Percentiles rank a stretch among this genome's conserved stretches.
phyloP scores from a whole-genome alignment of 179 eudicot species.

The Gypsophila paniculata region DNA sequence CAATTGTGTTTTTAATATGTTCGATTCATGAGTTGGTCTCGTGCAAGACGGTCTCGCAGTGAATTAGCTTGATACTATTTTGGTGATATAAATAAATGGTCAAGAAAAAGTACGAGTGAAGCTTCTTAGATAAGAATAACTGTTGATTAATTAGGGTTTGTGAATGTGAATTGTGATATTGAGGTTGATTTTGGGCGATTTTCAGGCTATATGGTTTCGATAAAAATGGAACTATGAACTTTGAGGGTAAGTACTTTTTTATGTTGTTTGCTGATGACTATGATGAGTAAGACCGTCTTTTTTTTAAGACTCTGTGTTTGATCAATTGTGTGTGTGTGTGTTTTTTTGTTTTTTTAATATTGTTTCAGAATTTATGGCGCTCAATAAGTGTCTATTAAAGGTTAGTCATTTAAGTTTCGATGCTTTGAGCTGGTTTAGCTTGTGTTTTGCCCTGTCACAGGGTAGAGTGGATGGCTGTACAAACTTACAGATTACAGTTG shows the following conservation, averaged over 20 bases:
- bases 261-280: neutral
- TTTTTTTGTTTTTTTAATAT: neutral
- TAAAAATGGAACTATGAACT: slow-evolving; percentile 78
- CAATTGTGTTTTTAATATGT: no score
- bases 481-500: no score
- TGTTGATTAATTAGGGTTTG: neutral
- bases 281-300: neutral
- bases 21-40: no score
- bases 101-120: no score
- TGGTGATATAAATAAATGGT: no score
- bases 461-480: no score
- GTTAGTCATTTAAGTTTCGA: slow-evolving; percentile 36
- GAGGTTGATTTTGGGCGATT: slow-evolving; percentile 6
- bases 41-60: no score
- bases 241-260: slow-evolving; percentile 47
- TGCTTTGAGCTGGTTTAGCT: no score
- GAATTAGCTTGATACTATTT: no score
- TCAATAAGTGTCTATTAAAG: slow-evolving; percentile 80
- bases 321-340: no score
- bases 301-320: neutral
- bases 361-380: slow-evolving; percentile 70
- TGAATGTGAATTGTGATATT: neutral
- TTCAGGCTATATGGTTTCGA: slow-evolving; percentile 89
- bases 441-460: no score
- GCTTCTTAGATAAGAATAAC: no score